These are phyloP conservation scores for Sutorius australiensis DNA, from an alignment of 768 basidiomycete species.

Conservation along the genomic window DNA sequence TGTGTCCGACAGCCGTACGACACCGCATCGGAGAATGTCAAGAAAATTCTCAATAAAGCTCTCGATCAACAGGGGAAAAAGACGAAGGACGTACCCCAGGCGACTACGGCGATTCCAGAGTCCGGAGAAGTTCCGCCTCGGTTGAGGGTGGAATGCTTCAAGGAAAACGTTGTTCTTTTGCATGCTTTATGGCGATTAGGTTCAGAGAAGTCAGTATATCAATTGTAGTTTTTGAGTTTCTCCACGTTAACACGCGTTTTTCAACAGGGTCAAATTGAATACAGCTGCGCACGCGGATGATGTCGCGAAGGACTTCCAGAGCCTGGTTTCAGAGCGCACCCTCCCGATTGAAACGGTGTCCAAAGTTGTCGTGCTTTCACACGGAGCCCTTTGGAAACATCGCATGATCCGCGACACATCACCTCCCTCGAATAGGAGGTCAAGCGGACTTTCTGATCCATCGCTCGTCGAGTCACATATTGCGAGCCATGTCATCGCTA, in stretches of 20 bases:
- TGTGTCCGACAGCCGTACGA: constrained; percentile 85
- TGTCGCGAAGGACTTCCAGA: constrained; percentile 53
- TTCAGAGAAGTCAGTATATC: constrained; percentile 50
- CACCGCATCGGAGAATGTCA: constrained; percentile 82
- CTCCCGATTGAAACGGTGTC: constrained; percentile 75
- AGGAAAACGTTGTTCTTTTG: constrained; percentile 69
- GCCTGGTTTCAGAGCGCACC: constrained; percentile 61
- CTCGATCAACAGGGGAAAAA: constrained; percentile 56
- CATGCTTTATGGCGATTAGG: constrained; percentile 68
- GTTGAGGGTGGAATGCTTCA: constrained; percentile 59
- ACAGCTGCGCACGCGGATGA: constrained; percentile 44
- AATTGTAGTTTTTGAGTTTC: not conserved
- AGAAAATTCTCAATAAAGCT: constrained; percentile 62
- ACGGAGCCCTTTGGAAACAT: constrained; percentile 84
- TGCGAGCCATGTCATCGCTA: constrained; percentile 60
- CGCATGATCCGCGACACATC: constrained; percentile 61
- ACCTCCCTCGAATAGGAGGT: constrained; percentile 26
- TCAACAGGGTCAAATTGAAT: constrained; percentile 38
- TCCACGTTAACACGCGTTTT: constrained; percentile 2
- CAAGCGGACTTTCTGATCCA: constrained; percentile 23
- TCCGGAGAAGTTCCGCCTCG: constrained; percentile 42
- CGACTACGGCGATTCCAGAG: constrained; percentile 25
- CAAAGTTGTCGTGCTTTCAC: constrained; percentile 65
- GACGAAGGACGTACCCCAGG: constrained; percentile 37
- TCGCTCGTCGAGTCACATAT: constrained; percentile 59